phyloP scores from a whole-genome alignment of 1,284 basidiomycete species.

The Golubevia sp. region DNA sequence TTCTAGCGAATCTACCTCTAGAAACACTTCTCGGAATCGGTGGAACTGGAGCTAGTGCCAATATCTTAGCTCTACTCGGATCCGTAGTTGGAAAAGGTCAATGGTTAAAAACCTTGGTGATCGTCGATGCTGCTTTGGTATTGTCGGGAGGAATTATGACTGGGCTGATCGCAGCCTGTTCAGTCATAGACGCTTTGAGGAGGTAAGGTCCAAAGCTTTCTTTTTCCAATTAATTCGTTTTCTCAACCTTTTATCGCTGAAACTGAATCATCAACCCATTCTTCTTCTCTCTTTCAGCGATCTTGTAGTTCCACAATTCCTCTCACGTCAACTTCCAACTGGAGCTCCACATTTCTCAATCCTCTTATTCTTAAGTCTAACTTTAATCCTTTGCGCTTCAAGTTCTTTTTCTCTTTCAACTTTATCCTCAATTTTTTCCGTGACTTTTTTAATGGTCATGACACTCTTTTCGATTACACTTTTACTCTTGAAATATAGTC shows the following conservation, averaged over 20 bases:
- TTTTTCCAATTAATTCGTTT: too few species aligned
- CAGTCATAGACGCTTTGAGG: constrained; percentile 22
- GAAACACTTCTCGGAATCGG: constrained; percentile 14
- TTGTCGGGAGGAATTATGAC: constrained; percentile 43
- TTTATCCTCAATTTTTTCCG: constrained; percentile 32
- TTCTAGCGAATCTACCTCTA: constrained; percentile 27
- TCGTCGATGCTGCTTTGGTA: constrained; percentile 33
- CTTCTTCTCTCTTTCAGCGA: constrained; percentile 8
- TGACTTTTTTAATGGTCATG: constrained; percentile 35
- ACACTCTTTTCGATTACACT: constrained; percentile 32
- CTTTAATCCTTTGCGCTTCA: constrained; percentile 29
- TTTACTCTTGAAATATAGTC: constrained; percentile 17
- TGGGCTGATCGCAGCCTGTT: constrained; percentile 26
- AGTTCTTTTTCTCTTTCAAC: constrained; percentile 22
- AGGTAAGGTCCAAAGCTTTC: too few species aligned
- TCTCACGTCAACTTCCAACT: constrained; percentile 20
- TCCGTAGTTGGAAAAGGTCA: constrained; percentile 18
- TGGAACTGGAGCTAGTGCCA: constrained; percentile 15
- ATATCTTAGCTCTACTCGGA: constrained; percentile 27
- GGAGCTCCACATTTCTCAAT: constrained; percentile 23
- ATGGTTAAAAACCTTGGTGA: constrained; percentile 31
- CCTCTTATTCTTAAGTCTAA: constrained; percentile 22
- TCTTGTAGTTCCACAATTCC: constrained; percentile 17
- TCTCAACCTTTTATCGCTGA: background rate
- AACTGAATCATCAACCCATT: background rate